A percentile compares a stretch with the other conserved stretches of the same genome.
These are phyloP conservation scores for Barnettozyma pratensis DNA, from an alignment of 805 yeast genomes.

Conservation along the genomic window DNA sequence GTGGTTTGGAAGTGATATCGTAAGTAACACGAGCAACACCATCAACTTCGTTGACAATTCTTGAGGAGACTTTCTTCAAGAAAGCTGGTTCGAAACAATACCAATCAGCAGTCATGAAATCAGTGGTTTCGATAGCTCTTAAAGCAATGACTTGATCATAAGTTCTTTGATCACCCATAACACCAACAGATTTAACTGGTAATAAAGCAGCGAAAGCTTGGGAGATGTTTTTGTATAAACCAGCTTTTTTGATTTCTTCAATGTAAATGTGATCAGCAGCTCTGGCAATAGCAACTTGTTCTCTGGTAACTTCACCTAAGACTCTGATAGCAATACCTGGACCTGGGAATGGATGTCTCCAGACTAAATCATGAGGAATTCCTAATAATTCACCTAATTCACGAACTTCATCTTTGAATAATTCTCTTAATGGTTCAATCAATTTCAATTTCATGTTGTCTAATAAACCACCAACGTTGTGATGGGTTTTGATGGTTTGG, in stretches of 20 bases:
- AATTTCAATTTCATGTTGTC: constrained; percentile 98
- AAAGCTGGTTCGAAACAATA: constrained; percentile 86
- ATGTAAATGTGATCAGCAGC: constrained; percentile 95
- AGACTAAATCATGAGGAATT: constrained; percentile 92
- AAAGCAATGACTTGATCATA: constrained; percentile 98
- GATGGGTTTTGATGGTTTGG: constrained; percentile 98
- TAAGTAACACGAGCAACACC: constrained; percentile 99
- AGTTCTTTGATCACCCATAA: constrained; percentile 99
- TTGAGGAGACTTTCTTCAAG: constrained; percentile 87
- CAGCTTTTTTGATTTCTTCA: constrained; percentile 91
- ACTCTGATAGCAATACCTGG: constrained; percentile 99
- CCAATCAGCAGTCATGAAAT: constrained; percentile 99
- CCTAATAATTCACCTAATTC: constrained; percentile 91
- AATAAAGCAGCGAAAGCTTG: constrained; percentile 97
- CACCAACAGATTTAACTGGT: constrained; percentile 99
- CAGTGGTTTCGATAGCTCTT: constrained; percentile 96
- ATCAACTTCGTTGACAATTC: constrained; percentile 97
- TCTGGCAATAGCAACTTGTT: constrained; percentile 93
- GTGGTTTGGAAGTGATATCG: constrained; percentile 98
- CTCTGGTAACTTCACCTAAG: constrained; percentile 91
- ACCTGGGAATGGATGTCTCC: constrained; percentile 99
- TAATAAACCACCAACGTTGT: constrained; percentile 96
- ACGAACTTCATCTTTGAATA: constrained; percentile 98
- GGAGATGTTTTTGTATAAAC: constrained; percentile 85
- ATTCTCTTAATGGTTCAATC: constrained; percentile 97